Percentiles rank a stretch among this genome's conserved stretches.
These are phyloP conservation scores for Agastache rugosa DNA, from an alignment of 257 asterid species.

Conservation along the genomic window DNA sequence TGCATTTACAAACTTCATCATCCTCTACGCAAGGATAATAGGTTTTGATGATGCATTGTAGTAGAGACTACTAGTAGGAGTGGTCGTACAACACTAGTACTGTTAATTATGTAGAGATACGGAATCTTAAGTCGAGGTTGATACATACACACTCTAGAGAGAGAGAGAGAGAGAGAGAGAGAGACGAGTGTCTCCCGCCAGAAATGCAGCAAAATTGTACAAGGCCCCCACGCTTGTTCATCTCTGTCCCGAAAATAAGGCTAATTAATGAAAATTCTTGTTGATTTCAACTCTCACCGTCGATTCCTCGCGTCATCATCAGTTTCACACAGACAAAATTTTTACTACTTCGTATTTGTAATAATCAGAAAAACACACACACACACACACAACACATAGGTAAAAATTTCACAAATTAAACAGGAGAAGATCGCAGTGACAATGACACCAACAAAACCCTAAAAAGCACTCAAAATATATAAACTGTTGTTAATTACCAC, in stretches of 20 bases:
- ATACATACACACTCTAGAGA: background rate
- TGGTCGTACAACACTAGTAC: background rate
- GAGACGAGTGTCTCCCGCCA: background rate
- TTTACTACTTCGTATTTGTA: too few relatives aligned
- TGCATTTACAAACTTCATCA: background rate
- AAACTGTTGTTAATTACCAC: background rate
- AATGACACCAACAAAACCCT: constrained; percentile 11
- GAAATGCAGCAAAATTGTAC: constrained; percentile 10
- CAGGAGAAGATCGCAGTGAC: background rate
- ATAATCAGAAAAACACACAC: background rate
- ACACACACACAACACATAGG: too few relatives aligned
- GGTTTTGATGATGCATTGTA: background rate
- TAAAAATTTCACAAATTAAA: too few relatives aligned
- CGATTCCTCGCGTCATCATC: too few relatives aligned
- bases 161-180: background rate
- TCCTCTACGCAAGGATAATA: background rate
- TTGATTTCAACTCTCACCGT: too few relatives aligned
- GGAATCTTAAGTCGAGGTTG: constrained; percentile 18
- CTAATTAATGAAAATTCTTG: too few relatives aligned
- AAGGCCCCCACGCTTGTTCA: constrained; percentile 20
- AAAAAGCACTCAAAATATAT: background rate
- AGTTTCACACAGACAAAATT: too few relatives aligned
- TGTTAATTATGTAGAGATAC: background rate
- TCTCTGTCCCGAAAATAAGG: too few relatives aligned
- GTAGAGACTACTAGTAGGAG: too few relatives aligned